Evolutionary conservation across 805 yeast species (phyloP).

Genomic region (Pichia manshurica): DNA sequence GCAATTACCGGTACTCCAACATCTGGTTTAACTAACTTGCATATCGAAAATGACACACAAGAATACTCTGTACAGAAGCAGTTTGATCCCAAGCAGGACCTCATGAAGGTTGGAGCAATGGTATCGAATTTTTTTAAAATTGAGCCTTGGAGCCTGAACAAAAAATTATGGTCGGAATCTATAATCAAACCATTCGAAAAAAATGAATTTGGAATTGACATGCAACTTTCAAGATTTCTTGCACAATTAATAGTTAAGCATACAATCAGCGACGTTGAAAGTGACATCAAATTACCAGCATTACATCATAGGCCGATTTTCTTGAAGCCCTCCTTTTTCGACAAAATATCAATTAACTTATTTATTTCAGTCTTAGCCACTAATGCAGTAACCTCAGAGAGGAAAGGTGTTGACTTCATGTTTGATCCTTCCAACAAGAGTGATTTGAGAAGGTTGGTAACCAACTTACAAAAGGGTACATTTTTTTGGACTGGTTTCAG

Average conservation of each 20-base stretch:
- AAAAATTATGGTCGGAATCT: constrained; percentile 41
- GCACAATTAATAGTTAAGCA: constrained; percentile 53
- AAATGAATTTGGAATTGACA: constrained; percentile 35
- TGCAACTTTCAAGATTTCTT: constrained; percentile 38
- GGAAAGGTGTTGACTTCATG: constrained; percentile 65
- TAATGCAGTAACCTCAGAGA: constrained; percentile 68
- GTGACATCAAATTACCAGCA: constrained; percentile 52
- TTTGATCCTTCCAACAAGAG: constrained; percentile 53
- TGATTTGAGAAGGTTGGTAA: constrained; percentile 50
- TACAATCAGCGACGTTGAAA: constrained; percentile 45
- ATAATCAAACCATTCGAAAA: constrained; percentile 46
- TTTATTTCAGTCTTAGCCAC: constrained; percentile 64
- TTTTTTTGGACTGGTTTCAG: constrained; percentile 75
- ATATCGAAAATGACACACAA: constrained; percentile 35
- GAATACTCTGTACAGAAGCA: constrained; percentile 43
- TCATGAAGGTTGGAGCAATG: constrained; percentile 46
- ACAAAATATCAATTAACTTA: constrained; percentile 54
- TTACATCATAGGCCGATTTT: constrained; percentile 53
- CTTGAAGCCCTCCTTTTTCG: constrained; percentile 57
- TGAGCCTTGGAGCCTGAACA: constrained; percentile 50
- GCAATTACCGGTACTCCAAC: constrained; percentile 76
- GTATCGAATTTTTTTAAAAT: constrained; percentile 49
- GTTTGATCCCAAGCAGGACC: constrained; percentile 49
- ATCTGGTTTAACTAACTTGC: constrained; percentile 55
- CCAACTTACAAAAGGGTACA: constrained; percentile 60